Conservation (phyloP, 2,329 filamentous ascomycete species). For the Knufia petricola region DNA sequence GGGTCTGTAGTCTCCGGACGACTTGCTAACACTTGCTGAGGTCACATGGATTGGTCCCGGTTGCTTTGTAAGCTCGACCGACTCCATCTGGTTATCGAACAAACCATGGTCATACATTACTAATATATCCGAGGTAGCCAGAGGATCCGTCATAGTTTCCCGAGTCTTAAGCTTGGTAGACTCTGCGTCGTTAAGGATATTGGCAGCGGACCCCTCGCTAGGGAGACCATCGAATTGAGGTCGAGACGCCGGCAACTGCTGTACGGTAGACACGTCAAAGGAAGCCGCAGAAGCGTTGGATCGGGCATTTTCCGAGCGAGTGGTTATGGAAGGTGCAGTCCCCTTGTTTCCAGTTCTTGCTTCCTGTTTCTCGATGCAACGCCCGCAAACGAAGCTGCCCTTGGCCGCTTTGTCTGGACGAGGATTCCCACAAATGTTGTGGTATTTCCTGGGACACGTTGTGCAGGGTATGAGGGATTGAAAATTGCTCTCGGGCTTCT, state of each 20-base stretch:
- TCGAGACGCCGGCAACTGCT: no score
- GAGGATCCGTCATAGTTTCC: no score
- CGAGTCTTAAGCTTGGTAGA: no score
- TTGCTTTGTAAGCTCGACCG: no score
- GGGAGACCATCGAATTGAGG: no score
- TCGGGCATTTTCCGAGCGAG: not conserved
- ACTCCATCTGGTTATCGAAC: no score
- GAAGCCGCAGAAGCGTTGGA: not conserved
- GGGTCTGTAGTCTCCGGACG: not conserved
- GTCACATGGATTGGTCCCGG: not conserved
- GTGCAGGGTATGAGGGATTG: conserved; percentile 13
- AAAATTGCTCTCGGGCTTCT: conserved; percentile 11
- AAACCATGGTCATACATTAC: no score
- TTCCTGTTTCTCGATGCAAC: conserved; percentile 10
- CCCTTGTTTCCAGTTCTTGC: not conserved
- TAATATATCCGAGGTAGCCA: no score
- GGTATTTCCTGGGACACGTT: conserved; percentile 14
- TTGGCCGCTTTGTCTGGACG: conserved; percentile 13
- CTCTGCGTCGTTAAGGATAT: no score
- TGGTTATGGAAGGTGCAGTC: not conserved
- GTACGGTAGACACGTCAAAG: no score
- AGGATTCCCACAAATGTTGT: conserved; percentile 15
- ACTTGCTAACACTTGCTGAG: not conserved
- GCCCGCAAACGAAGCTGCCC: conserved; percentile 15
- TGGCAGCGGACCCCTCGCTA: no score